Evolutionary conservation across 768 basidiomycete species (phyloP), one percentile per base, ranked within the genome.

Genomic region (Auricularia cornea): DNA sequence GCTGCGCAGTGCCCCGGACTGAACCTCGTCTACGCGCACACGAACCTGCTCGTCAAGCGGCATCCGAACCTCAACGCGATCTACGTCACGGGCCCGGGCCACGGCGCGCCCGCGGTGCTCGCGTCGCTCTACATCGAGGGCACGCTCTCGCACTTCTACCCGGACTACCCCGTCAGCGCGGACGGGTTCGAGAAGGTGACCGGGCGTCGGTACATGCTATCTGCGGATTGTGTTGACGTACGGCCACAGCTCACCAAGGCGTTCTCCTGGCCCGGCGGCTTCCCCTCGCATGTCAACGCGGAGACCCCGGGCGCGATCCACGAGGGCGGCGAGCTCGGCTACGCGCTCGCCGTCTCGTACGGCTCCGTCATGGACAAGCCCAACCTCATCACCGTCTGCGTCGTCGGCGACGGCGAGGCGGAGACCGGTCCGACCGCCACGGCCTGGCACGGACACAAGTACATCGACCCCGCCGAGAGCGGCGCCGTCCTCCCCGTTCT

Each of bases 311-410:
- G 94, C 4, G 81, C 84, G 3, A 95, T 97, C 66, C 94, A 97
- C 68, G 94, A 97, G 75, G 94, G 94, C 61, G 89, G 88, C 31
- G 94, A 95, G 72, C 82, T 95, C 16, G 93, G 94, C 8, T 96
- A 95, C 67, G 92, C 92, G 3, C 84, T 94, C 40, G 82, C 86
- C 48, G 92, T 92, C 10, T 81, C 91, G 1, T 95, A 91, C 70
- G 94, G 94, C 38, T 87, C 90, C 29, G 85, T 91, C 68, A 93
- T 96, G 90, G 94, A 97, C 72, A 88, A 91, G 66, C 93, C 92
- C 8, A 81, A 94, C 70, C 84, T 93, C 20, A 82, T 95, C 68
- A 84, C 88, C 23, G 81, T 86, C 59, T 91, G 89, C 65, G 80
- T 95, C 33, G 77, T 96, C n/a, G 93, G 93, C 28, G 92, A 94